These are phyloP conservation scores for Cyclotella kingstonii DNA, from an alignment of 108 stramenopile genomes.

Conservation along the genomic window DNA sequence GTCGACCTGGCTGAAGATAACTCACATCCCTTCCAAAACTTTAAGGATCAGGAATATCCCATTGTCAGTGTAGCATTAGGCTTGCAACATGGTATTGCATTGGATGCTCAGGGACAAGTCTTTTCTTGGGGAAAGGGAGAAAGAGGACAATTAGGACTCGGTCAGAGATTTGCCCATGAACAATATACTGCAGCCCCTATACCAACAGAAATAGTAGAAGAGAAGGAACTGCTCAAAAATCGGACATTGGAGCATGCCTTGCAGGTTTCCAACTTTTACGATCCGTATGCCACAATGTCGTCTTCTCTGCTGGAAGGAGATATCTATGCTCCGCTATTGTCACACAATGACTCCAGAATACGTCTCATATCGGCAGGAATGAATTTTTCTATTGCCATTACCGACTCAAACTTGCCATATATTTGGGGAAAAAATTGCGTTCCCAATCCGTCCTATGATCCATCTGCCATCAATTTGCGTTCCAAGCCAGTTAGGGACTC, in stretches of 20 bases:
- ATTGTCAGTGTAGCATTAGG: constrained; percentile 77
- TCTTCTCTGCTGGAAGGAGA: constrained; percentile 11
- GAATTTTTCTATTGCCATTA: constrained; percentile 68
- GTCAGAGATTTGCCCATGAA: constrained; percentile 61
- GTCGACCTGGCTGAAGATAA: constrained; percentile 11
- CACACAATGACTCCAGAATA: constrained; percentile 30
- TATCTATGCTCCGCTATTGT: constrained; percentile 35
- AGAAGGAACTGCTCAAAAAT: constrained; percentile 25
- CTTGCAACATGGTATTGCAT: constrained; percentile 85
- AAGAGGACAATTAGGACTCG: constrained; percentile 82
- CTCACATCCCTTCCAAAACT: constrained; percentile 23
- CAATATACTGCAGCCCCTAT: constrained; percentile 24
- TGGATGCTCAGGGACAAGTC: constrained; percentile 67
- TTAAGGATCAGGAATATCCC: constrained; percentile 53
- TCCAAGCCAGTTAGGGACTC: constrained; percentile 50
- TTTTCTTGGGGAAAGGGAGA: constrained; percentile 88
- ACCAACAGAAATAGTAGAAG: constrained; percentile 29
- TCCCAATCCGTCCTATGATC: constrained; percentile 25
- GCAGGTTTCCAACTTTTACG: constrained; percentile 35
- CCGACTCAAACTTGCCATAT: constrained; percentile 66
- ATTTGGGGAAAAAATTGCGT: constrained; percentile 83
- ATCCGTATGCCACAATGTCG: constrained; percentile 40
- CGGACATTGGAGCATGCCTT: constrained; percentile 44
- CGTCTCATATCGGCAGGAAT: constrained; percentile 61
- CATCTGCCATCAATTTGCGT: constrained; percentile 13